Base-by-base conservation (phyloP, 345 rosid genomes). In the Euclidium syriacum region DNA sequence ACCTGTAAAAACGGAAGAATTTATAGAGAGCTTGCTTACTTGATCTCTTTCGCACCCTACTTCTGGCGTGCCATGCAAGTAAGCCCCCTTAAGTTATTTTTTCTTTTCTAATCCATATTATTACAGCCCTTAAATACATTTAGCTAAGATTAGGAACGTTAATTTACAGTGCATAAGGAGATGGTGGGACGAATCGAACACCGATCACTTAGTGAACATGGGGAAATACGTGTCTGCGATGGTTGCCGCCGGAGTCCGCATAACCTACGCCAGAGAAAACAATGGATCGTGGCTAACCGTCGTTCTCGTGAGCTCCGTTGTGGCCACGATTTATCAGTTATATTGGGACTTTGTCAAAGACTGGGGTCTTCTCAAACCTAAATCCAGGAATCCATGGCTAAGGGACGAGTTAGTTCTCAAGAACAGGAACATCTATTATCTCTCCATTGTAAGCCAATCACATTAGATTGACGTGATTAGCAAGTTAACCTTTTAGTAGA, bases 11-110 rank as follows among this genome's bases (percentile, higher is more conserved):
- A 67, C 1, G 96, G 99, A 60, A 80, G 73, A 42, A 48, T 84
- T 11, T 90, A 79, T 26, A 65, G 86, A 49, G 92, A 90, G 42
- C 82, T 94, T 8, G 91, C 83, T 42, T 90, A 86, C 71, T 78
- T 84, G 5, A 84, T 94, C 55, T 90, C 97, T 2, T 94, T 94
- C 73, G 73, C 76, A 50, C 99, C 97, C 0, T 94, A 87, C 67
- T 90, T 85, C 67, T 90, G 95, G 97, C 91, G 97, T 49, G 96
- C 96, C 0, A 84, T 87, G 97, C 99, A 94, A 85, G 99, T 90
- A 73, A 73, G 71, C 15, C 44, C 35, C 0, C 24, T 33, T 52
- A 36, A 29, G 17, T 32, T 10, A 20, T 38, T 32, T 16, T 7
- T 33, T 39, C 27, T 6, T 33, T 8, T 10, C 17, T 38, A 6